Conservation (phyloP, 768 basidiomycete species). For the Termitomyces sp. region DNA sequence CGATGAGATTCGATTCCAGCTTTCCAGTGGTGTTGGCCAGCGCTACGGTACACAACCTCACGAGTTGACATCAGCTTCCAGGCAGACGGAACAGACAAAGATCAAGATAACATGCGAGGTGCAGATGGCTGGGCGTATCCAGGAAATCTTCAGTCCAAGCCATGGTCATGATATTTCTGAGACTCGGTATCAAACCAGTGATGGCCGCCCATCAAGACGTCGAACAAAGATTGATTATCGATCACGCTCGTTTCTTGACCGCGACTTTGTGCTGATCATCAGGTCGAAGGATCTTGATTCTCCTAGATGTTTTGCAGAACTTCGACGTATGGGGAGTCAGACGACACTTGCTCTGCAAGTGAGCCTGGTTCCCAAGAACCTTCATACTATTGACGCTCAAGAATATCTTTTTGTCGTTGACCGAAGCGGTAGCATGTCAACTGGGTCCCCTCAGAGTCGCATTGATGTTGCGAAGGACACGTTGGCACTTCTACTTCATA, state of each 20-base stretch:
- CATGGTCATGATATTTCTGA: slow-evolving; percentile 29
- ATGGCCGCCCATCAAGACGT: slow-evolving; percentile 29
- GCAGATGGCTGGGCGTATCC: slow-evolving; percentile 42
- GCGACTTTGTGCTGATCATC: slow-evolving; percentile 48
- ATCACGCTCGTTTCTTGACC: slow-evolving; percentile 34
- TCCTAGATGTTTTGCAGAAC: slow-evolving; percentile 53
- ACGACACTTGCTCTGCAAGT: slow-evolving; percentile 44
- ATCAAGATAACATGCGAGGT: slow-evolving; percentile 38
- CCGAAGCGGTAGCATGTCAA: slow-evolving; percentile 48
- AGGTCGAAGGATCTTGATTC: slow-evolving; percentile 42
- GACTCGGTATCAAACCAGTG: slow-evolving; percentile 26
- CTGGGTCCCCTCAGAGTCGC: slow-evolving; percentile 8
- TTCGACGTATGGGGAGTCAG: slow-evolving; percentile 19
- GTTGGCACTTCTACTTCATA: slow-evolving; percentile 38
- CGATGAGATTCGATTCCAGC: slow-evolving; percentile 47
- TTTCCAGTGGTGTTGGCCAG: slow-evolving; percentile 43
- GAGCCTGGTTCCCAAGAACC: slow-evolving; percentile 46
- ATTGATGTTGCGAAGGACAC: slow-evolving; percentile 45
- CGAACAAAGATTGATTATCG: slow-evolving; percentile 32
- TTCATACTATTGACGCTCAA: slow-evolving; percentile 35
- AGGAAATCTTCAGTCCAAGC: slow-evolving; percentile 34
- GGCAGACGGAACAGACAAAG: slow-evolving; percentile 25
- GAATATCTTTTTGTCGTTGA: slow-evolving; percentile 62
- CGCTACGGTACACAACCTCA: slow-evolving; percentile 47
- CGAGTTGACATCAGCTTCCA: slow-evolving; percentile 24